phyloP scores from a whole-genome alignment of 352 stramenopile genomes.

The Globisporangium middletonii region DNA sequence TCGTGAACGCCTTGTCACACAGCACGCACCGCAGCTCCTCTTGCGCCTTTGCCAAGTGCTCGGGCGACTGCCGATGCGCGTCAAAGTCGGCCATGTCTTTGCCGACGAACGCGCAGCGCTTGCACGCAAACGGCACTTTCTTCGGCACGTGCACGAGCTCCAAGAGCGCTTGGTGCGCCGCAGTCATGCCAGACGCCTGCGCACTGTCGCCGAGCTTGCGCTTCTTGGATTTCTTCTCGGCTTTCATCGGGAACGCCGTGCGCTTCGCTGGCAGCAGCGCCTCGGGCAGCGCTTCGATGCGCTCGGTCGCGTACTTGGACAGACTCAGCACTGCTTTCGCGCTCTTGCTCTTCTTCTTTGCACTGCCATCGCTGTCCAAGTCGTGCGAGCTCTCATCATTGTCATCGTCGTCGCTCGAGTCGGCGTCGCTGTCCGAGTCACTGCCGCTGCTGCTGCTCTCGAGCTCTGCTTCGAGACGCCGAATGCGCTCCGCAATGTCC shows the following conservation, averaged over 20 bases:
- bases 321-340: conserved; percentile 43
- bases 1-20: conserved; percentile 81
- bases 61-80: conserved; percentile 38
- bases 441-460: conserved; percentile 18
- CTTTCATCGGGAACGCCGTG: conserved; percentile 14
- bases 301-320: conserved; percentile 58
- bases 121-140: conserved; percentile 80
- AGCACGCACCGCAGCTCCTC: conserved; percentile 42
- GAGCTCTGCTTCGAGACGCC: conserved; percentile 64
- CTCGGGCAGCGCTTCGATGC: conserved; percentile 54
- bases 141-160: conserved; percentile 56
- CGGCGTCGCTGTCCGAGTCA: conserved; percentile 16
- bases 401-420: conserved; percentile 10
- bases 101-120: conserved; percentile 74
- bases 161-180: conserved; percentile 25
- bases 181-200: conserved; percentile 11
- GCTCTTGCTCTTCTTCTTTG: conserved; percentile 1
- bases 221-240: conserved; percentile 30
- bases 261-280: conserved; percentile 40
- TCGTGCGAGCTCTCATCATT: neutral
- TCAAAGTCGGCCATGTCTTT: conserved; percentile 61
- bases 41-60: conserved; percentile 35
- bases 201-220: conserved; percentile 24
- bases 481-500: conserved; percentile 63
- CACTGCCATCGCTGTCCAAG: neutral